Base-by-base conservation (phyloP, 208 protist genomes). In the Acanthamoeba lenticulata region DNA sequence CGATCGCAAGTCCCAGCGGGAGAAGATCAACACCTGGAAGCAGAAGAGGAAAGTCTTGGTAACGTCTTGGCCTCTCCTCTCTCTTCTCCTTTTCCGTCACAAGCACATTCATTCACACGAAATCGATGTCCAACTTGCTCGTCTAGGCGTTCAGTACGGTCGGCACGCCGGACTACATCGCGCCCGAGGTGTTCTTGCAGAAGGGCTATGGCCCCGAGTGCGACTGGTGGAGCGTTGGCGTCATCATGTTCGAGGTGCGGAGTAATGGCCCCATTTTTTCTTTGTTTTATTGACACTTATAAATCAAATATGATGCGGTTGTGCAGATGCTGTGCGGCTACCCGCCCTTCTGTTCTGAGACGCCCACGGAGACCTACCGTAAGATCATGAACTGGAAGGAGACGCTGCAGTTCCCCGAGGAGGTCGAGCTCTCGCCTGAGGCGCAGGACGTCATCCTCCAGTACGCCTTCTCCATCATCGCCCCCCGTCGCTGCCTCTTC, bases 161-260 rank as follows among this genome's bases (percentile, higher is more conserved):
- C 38, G 95, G 99, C 92, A 99, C 98, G 60, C 98, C 98, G 27
- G 98, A 99, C 65, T 99, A 99, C 97, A 99, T 99, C 60, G 98
- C 99, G 4, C 99, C 99, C 19, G 98, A 99, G 95, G 98, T 99
- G 85, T 94, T 99, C 27, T 95, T 98, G 57, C 97, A 97, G 85
- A 96, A 65, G 55, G 55, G 97, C 96, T 99, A 99, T 96, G 98
- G 98, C 57, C 93, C 98, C 2, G 98, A 98, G 94, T 99, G 98
- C 95, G 99, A 99, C 93, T 99, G 98, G 99, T 99, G 99, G 99
- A 99, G 98, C 15, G 98, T 99, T 19, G 74, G 74, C 74, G 36
- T 85, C n/a, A 85, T 52, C 36, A 85, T 85, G 36, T 85, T 85
- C 42, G 74, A 77, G 67, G 67, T 77, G 60, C 13, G 27, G 6